Conservation (phyloP, 1,284 basidiomycete genomes). For the Gymnopus androsaceus region DNA sequence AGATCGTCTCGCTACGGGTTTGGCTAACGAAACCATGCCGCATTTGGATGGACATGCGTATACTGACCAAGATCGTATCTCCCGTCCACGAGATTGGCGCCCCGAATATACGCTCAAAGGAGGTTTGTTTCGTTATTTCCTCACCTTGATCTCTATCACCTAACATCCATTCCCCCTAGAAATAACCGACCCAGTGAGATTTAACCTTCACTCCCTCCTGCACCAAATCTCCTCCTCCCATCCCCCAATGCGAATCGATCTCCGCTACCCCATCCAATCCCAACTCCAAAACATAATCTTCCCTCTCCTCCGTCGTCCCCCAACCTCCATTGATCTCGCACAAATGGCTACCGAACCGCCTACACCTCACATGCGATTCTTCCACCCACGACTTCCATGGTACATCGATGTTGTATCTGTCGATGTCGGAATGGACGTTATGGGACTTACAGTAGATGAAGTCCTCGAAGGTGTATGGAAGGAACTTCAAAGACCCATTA, state of each 20-base stretch:
- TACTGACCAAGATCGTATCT: conserved; percentile 32
- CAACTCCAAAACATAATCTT: background rate
- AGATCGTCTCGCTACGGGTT: background rate
- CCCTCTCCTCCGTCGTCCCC: background rate
- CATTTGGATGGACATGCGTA: conserved; percentile 16
- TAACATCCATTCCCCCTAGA: no score
- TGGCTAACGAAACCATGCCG: background rate
- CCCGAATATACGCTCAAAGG: conserved; percentile 32
- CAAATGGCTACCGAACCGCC: conserved; percentile 49
- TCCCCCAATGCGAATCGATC: conserved; percentile 31
- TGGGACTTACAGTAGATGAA: conserved; percentile 57
- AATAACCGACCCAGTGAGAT: conserved; percentile 29
- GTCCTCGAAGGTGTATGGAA: conserved; percentile 42
- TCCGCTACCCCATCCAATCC: conserved; percentile 24
- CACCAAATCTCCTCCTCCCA: conserved; percentile 27
- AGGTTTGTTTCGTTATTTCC: conserved; percentile 23
- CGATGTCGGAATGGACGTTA: background rate
- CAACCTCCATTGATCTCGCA: conserved; percentile 39
- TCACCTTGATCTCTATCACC: no score
- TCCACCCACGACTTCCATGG: conserved; percentile 56
- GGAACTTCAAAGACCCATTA: conserved; percentile 30
- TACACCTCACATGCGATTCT: conserved; percentile 46
- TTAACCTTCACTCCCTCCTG: conserved; percentile 37
- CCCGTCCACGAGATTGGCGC: conserved; percentile 40
- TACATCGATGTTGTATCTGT: conserved; percentile 50